phyloP scores from a whole-genome alignment of 805 yeast species.

The Candida broadrunensis region DNA sequence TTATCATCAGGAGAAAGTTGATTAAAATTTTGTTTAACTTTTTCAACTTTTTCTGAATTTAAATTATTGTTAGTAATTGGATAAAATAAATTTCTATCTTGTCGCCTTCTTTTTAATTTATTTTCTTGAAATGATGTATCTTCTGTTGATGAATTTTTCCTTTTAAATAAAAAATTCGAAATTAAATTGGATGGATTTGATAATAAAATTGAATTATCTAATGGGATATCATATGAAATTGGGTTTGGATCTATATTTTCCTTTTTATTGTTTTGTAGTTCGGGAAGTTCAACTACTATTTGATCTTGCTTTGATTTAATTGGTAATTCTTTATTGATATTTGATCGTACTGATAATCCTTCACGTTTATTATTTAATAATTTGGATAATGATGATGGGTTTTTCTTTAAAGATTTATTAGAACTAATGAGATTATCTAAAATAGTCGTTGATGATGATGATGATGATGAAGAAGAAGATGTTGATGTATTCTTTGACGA shows the following conservation, averaged over 20 bases:
- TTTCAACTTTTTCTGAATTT: conserved; percentile 29
- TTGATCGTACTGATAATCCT: not conserved
- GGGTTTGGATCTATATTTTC: not conserved
- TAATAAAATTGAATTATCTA: conserved; percentile 7
- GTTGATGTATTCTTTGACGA: no score
- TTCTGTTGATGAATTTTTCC: not conserved
- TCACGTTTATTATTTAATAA: not conserved
- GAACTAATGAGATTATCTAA: no score
- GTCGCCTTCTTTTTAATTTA: conserved; percentile 19
- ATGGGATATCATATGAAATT: conserved; percentile 3
- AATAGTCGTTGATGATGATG: not conserved
- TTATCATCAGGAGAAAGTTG: conserved; percentile 84
- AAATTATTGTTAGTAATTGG: conserved; percentile 42
- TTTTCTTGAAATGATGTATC: conserved; percentile 3
- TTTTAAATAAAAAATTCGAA: conserved; percentile 13
- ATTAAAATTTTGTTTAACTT: conserved; percentile 52
- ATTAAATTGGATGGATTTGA: conserved; percentile 11
- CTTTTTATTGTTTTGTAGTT: no score
- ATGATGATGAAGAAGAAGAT: not conserved
- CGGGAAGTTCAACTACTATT: no score
- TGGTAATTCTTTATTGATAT: not conserved
- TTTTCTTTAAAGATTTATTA: no score
- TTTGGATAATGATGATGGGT: not conserved
- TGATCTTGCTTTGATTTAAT: no score
- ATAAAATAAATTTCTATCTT: conserved; percentile 17